A percentile compares a stretch with the other conserved stretches of the same genome.
Evolutionary conservation across 495 filamentous ascomycete species (phyloP).

Genomic region (Hypoxylon trugodes): DNA sequence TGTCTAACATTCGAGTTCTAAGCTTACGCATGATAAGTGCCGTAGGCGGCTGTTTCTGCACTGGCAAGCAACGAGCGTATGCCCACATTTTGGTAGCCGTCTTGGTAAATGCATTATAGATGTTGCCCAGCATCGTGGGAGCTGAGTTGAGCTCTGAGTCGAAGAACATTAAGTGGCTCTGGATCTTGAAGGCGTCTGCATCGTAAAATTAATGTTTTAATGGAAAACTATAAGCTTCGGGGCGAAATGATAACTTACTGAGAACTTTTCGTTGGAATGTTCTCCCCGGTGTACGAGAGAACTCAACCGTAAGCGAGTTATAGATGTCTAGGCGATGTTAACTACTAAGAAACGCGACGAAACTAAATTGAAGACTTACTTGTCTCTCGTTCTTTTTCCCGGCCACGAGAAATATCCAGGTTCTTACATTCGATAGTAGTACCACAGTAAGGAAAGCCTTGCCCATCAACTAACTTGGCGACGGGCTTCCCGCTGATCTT

Average conservation of each 20-base stretch:
- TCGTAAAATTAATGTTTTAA: no score
- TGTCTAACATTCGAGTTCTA: not conserved
- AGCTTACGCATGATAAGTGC: conserved; percentile 68
- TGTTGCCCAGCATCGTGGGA: conserved; percentile 71
- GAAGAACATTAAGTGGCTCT: conserved; percentile 88
- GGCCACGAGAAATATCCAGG: conserved; percentile 67
- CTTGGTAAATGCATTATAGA: conserved; percentile 77
- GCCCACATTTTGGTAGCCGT: conserved; percentile 85
- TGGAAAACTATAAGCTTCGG: not conserved
- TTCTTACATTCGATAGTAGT: conserved; percentile 76
- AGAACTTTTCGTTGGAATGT: conserved; percentile 83
- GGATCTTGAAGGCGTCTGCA: conserved; percentile 83
- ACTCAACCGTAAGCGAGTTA: conserved; percentile 82
- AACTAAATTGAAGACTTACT: conserved; percentile 25
- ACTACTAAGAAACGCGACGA: not conserved
- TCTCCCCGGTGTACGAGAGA: conserved; percentile 69
- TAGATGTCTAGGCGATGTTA: conserved; percentile 49
- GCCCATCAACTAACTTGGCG: conserved; percentile 54
- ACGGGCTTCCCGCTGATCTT: conserved; percentile 64
- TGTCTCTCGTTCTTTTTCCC: conserved; percentile 36
- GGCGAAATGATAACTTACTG: conserved; percentile 51
- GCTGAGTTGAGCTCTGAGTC: conserved; percentile 82
- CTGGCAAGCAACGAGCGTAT: conserved; percentile 71
- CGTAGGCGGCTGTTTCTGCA: conserved; percentile 59
- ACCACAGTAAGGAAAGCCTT: conserved; percentile 87